Base-by-base conservation (phyloP, 805 yeast species). In the Wickerhamomyces hampshirensis region DNA sequence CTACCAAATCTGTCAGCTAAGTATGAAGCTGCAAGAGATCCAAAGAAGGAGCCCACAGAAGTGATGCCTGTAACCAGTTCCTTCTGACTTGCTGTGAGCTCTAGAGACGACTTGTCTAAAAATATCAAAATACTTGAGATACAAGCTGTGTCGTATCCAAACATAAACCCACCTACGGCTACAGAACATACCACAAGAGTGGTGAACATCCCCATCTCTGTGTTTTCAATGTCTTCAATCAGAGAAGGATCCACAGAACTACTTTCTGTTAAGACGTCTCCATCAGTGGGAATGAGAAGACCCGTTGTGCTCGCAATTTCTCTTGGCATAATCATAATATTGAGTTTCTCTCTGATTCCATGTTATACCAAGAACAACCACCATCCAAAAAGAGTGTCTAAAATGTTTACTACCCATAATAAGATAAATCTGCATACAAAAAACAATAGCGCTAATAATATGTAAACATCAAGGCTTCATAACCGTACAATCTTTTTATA, bases 91-190 rank as follows among this genome's bases (percentile, higher is more conserved):
- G 47, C 50, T 5, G 60, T 59, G 40, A 62, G 65, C 51, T 33
- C 51, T 44, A 47, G 58, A 42, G 42, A 44, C 26, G 65, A 51
- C 59, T 59, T 66, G 5, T 55, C 48, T 31, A 77, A 73, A 23
- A 71, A 66, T 31, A 74, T 57, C 21, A 77, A 64, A 32, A 77
- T 75, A 16, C 81, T 80, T 7, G 81, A 73, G 28, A 77, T 74
- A 29, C 80, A 73, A 33, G 82, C 83, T 10, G 83, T 77, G 47
- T 77, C 82, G 50, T 75, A 77, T 11, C 84, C 84, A 50, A 77
- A 77, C 34, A 77, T 68, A 34, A 73, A 65, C 4, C 83, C 82
- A 38, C 82, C 81, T 35, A 76, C 67, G 5, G 81, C 76, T 18
- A 77, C 64, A 37, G 54, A 35, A 14, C 37, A 27, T 4, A 55